Evolutionary conservation across 208 protist species (phyloP), one percentile per base, ranked within the genome.

Genomic region (Naegleria lovaniensis): DNA sequence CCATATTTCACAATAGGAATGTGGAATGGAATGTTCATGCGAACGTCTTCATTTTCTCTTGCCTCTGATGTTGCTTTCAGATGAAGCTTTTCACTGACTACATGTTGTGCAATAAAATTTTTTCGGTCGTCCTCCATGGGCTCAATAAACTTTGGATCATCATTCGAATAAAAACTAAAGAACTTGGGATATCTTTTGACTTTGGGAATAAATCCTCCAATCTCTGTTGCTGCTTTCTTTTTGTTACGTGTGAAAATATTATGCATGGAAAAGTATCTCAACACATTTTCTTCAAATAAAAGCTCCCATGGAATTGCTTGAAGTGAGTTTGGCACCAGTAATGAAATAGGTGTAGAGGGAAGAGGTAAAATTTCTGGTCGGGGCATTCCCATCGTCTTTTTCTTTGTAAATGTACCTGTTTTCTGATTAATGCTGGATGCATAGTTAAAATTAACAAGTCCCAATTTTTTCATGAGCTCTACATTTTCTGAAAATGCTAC

Each of bases 131-230:
- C 25, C n/a, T 89, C 85, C 3, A 9, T 33, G 3, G 48, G 29
- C 59, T 39, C 4, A 67, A 89, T 89, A 41, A 41, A 67, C 29
- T 67, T 89, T 5, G 19, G 11, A 55, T 67, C 41, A 67, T 89
- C 85, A 33, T 38, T 25, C 5, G 85, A 89, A 67, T 89, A 89
- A 40, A 89, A 89, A 67, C 85, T 40, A 89, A 89, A 89, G 48
- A 51, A 89, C 9, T 33, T 67, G 11, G 85, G 85, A 11, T 39
- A 13, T 51, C 9, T 86, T 40, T 67, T 67, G 43, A 40, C 39
- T 38, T 67, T 52, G 5, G 5, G 25, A 67, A 67, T 29, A 29
- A 67, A 67, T 29, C 55, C 55, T n/a, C 22, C n/a, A 40, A 75
- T 75, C 4, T n/a, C 25, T 36, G 16, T 36, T 79, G 5, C 29